A percentile compares a stretch with the other conserved stretches of the same genome.
These are phyloP conservation scores for Casuarina glauca DNA, from an alignment of 306 rosid genomes.

Conservation along the genomic window DNA sequence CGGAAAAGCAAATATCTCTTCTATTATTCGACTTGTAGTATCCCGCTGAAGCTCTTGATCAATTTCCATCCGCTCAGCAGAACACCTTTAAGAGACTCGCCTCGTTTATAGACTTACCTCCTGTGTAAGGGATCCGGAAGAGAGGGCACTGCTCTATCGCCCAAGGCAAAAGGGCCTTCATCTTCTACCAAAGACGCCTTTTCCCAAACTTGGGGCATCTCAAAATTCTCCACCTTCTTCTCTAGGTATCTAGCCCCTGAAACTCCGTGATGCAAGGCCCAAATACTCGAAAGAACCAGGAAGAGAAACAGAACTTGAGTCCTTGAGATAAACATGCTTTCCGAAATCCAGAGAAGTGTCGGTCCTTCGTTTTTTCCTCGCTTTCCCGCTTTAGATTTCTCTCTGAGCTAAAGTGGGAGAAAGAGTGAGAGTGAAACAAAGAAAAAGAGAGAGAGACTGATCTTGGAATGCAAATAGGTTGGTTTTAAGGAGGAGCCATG, in stretches of 20 bases:
- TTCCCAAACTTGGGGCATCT: constrained; percentile 32
- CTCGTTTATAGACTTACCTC: constrained; percentile 43
- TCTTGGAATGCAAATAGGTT: no score
- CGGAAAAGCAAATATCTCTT: background rate
- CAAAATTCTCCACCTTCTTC: constrained; percentile 29
- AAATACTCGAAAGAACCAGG: constrained; percentile 43
- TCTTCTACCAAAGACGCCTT: constrained; percentile 28
- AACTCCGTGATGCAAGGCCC: constrained; percentile 29
- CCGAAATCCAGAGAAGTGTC: background rate
- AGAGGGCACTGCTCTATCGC: constrained; percentile 69
- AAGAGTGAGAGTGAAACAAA: no score
- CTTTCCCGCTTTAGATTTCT: constrained; percentile 15
- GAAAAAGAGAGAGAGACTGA: no score
- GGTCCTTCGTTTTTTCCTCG: background rate
- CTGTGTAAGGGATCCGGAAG: constrained; percentile 84
- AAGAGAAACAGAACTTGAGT: constrained; percentile 34
- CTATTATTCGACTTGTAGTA: constrained; percentile 10
- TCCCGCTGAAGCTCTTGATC: constrained; percentile 2
- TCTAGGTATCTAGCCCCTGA: constrained; percentile 42
- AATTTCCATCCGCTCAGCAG: constrained; percentile 5
- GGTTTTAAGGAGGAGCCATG: background rate
- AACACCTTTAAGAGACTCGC: constrained; percentile 11
- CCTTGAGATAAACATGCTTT: constrained; percentile 49
- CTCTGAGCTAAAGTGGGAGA: no score
- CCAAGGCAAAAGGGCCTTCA: constrained; percentile 36